Percentiles rank a stretch among this genome's conserved stretches.
Evolutionary conservation across 495 filamentous ascomycete species (phyloP).

Genomic region (Aspergillus indologenus): DNA sequence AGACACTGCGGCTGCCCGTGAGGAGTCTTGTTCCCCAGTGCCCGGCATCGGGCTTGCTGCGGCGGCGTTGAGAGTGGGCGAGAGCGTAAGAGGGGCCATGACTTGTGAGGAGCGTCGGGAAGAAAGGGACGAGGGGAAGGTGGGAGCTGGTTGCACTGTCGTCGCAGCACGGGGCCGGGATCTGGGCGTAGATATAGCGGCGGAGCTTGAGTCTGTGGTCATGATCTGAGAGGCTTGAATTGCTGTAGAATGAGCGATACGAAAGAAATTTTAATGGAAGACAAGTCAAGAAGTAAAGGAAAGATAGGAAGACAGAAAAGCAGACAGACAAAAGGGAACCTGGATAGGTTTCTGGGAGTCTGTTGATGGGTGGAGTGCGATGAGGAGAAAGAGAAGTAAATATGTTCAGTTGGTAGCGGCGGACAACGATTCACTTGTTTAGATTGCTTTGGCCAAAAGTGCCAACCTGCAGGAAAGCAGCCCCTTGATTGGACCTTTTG

Average conservation of each 20-base stretch:
- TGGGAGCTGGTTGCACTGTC: slow-evolving; percentile 46
- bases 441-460: not conserved
- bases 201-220: slow-evolving; percentile 62
- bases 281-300: not conserved
- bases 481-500: slow-evolving; percentile 5
- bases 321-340: not conserved
- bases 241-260: not conserved
- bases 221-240: slow-evolving; percentile 25
- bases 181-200: slow-evolving; percentile 51
- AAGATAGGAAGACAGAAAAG: not conserved
- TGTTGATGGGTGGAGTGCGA: not conserved
- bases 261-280: not conserved
- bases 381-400: not conserved
- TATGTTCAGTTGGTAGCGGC: not conserved
- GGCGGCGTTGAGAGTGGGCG: slow-evolving; percentile 31
- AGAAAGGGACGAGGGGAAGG: slow-evolving; percentile 33
- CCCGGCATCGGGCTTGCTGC: slow-evolving; percentile 27
- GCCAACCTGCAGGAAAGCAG: not conserved
- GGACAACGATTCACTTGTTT: not conserved
- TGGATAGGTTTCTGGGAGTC: not conserved
- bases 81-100: slow-evolving; percentile 45
- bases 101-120: slow-evolving; percentile 49
- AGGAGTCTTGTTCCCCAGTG: slow-evolving; percentile 51
- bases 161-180: slow-evolving; percentile 48
- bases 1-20: slow-evolving; percentile 57